phyloP scores from a whole-genome alignment of 352 stramenopile species.

The Elongisporangium senticosum region DNA sequence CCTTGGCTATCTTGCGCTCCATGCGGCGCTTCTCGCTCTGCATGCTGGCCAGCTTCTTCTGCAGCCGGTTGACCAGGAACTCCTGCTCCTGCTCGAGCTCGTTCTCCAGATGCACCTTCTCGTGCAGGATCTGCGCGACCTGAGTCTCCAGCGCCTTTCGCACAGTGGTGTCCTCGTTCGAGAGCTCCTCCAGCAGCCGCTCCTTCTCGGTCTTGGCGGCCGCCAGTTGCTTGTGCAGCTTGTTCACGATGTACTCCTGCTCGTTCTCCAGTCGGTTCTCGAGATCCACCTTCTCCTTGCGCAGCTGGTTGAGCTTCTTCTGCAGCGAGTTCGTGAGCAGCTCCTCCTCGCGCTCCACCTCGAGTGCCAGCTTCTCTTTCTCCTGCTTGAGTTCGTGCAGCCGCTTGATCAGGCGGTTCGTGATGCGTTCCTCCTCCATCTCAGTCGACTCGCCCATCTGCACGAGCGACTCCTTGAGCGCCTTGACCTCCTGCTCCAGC shows the following conservation, averaged over 20 bases:
- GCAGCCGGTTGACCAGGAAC: slow-evolving; percentile 80
- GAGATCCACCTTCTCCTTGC: slow-evolving; percentile 87
- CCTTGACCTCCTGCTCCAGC: slow-evolving; percentile 62
- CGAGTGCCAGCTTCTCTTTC: slow-evolving; percentile 85
- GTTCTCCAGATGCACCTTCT: slow-evolving; percentile 84
- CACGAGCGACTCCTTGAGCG: slow-evolving; percentile 62
- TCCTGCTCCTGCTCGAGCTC: slow-evolving; percentile 87
- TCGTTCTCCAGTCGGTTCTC: slow-evolving; percentile 91
- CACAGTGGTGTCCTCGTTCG: slow-evolving; percentile 57
- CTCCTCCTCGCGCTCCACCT: slow-evolving; percentile 88
- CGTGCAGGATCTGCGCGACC: slow-evolving; percentile 72
- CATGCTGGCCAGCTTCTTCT: slow-evolving; percentile 73
- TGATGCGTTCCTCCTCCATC: slow-evolving; percentile 79
- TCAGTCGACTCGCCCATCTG: slow-evolving; percentile 80
- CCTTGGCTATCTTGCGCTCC: slow-evolving; percentile 69
- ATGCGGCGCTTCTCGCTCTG: slow-evolving; percentile 67
- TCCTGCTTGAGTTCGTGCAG: slow-evolving; percentile 77
- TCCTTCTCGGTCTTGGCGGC: slow-evolving; percentile 65
- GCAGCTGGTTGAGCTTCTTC: slow-evolving; percentile 86
- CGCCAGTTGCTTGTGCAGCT: slow-evolving; percentile 82
- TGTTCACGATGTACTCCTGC: slow-evolving; percentile 92
- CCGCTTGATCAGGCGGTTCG: slow-evolving; percentile 79
- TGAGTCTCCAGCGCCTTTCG: slow-evolving; percentile 71
- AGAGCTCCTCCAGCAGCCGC: slow-evolving; percentile 55
- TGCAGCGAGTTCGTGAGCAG: slow-evolving; percentile 87